phyloP scores from a whole-genome alignment of 2,329 filamentous ascomycete species.

The Plenodomus lindquistii region DNA sequence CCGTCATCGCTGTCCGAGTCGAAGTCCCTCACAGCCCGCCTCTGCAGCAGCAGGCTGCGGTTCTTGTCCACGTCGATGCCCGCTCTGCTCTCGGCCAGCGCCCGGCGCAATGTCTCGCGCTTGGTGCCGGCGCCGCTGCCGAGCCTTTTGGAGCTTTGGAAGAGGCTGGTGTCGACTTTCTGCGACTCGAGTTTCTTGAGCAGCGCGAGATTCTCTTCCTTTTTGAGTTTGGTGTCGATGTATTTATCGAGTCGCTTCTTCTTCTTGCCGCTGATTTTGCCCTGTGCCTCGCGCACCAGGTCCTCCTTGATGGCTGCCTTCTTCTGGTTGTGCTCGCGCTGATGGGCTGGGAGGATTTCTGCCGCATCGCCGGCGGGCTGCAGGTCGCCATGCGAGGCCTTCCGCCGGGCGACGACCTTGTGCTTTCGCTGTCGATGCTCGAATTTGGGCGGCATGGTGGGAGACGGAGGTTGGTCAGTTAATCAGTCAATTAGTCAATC shows the following conservation, averaged over 20 bases:
- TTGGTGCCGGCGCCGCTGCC: conserved; percentile 72
- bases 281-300: conserved; percentile 56
- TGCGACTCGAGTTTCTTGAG: conserved; percentile 79
- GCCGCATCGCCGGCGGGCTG: conserved; percentile 56
- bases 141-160: conserved; percentile 76
- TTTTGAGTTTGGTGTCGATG: conserved; percentile 87
- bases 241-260: conserved; percentile 71
- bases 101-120: conserved; percentile 67
- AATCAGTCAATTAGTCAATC: no score
- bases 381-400: conserved; percentile 28
- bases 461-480: no score
- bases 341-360: conserved; percentile 52
- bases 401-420: conserved; percentile 66
- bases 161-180: conserved; percentile 80
- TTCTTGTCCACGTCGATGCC: conserved; percentile 62
- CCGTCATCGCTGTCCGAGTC: conserved; percentile 36
- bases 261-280: conserved; percentile 66
- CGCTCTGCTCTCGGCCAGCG: conserved; percentile 66
- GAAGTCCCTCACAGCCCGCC: conserved; percentile 30
- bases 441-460: conserved; percentile 42
- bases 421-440: conserved; percentile 63
- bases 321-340: conserved; percentile 58
- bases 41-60: conserved; percentile 59
- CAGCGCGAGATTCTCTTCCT: conserved; percentile 86
- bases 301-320: conserved; percentile 58